These are phyloP conservation scores for Trichopus zeylanicus DNA, from an alignment of 116 monocot genomes.

Conservation along the genomic window DNA sequence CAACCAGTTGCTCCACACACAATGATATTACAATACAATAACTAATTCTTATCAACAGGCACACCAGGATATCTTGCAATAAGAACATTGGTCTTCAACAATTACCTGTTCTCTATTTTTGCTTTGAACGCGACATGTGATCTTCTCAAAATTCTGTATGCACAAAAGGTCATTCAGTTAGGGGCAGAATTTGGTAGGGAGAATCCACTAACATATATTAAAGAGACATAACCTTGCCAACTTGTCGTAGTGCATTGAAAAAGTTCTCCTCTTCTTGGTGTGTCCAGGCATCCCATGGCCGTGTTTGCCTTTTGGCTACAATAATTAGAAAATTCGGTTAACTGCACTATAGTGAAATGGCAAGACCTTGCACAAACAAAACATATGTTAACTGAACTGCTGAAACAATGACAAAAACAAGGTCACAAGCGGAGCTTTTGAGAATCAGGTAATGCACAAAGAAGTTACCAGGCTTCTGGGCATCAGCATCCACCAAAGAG, in stretches of 20 bases:
- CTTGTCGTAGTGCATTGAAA: slow-evolving; percentile 94
- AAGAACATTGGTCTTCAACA: background rate
- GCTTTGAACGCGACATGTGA: slow-evolving; percentile 86
- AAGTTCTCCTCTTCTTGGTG: slow-evolving; percentile 95
- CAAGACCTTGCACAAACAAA: background rate
- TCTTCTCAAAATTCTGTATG: slow-evolving; percentile 92
- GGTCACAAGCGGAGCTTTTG: too few relatives aligned
- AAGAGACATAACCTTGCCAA: slow-evolving; percentile 59
- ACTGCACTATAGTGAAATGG: background rate
- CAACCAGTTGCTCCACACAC: too few relatives aligned
- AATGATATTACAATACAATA: too few relatives aligned
- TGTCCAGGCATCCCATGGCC: slow-evolving; percentile 99
- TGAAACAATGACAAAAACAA: too few relatives aligned
- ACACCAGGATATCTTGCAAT: too few relatives aligned
- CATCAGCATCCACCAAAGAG: slow-evolving; percentile 11
- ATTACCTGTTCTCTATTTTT: slow-evolving; percentile 87
- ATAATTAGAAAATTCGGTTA: background rate
- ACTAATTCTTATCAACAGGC: too few relatives aligned
- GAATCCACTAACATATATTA: slow-evolving; percentile 3
- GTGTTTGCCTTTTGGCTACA: slow-evolving; percentile 54
- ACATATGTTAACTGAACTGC: background rate
- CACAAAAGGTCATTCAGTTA: slow-evolving; percentile 10
- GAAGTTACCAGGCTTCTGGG: slow-evolving; percentile 27
- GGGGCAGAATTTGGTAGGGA: slow-evolving; percentile 1
- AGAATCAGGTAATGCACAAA: background rate